These are phyloP conservation scores for Fraxinus quadrangulata DNA, from an alignment of 257 asterid species.

Conservation along the genomic window DNA sequence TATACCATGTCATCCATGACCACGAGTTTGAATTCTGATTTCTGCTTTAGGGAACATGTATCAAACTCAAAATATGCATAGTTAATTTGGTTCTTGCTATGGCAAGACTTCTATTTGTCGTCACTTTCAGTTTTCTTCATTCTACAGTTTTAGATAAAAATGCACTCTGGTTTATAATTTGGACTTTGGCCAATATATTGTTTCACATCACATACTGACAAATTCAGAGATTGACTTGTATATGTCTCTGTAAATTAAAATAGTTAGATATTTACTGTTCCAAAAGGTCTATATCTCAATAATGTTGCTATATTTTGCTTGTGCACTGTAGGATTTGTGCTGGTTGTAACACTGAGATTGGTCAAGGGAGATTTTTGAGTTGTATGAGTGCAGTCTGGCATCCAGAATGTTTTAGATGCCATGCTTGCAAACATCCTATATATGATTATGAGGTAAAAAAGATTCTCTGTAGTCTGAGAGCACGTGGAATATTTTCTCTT, in stretches of 20 bases:
- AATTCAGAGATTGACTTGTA: not conserved
- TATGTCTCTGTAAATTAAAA: not conserved
- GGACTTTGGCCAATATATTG: not conserved
- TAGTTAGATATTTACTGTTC: not conserved
- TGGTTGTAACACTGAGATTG: conserved; percentile 83
- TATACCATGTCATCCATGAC: not conserved
- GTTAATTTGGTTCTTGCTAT: not conserved
- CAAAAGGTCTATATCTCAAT: not conserved
- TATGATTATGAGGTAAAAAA: conserved; percentile 83
- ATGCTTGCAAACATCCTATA: conserved; percentile 84
- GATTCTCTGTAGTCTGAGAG: conserved; percentile 5
- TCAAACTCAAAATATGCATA: not conserved
- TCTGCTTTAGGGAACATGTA: not conserved
- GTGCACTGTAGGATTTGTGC: conserved; percentile 73
- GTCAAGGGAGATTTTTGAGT: conserved; percentile 82
- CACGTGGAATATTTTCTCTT: not conserved
- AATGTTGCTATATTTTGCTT: conserved; percentile 12
- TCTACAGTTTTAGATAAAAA: not conserved
- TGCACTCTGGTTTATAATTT: not conserved
- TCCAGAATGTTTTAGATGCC: conserved; percentile 95
- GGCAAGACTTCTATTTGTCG: not conserved
- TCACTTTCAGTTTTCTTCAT: not conserved
- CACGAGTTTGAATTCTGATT: not conserved
- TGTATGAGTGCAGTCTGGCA: conserved; percentile 97
- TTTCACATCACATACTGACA: not conserved